These are phyloP conservation scores for Citropsis articulata DNA, from an alignment of 345 rosid genomes.

Conservation along the genomic window DNA sequence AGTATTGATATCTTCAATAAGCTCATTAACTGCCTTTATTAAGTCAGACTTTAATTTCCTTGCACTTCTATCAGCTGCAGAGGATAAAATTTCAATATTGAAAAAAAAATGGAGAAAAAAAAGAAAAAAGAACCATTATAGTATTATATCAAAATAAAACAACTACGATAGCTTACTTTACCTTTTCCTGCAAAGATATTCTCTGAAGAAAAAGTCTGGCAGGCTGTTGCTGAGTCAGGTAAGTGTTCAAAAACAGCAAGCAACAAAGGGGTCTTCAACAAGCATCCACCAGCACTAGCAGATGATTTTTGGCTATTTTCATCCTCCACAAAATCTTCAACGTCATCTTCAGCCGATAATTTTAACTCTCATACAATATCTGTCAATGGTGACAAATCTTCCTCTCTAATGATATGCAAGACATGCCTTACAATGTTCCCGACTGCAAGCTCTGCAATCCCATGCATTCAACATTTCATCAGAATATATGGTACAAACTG, in stretches of 20 bases:
- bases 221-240: conserved; percentile 35
- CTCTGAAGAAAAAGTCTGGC: conserved; percentile 37
- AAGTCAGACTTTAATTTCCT: conserved; percentile 51
- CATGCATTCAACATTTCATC: background rate
- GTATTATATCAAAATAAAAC: background rate
- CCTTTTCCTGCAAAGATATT: conserved; percentile 50
- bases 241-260: conserved; percentile 40
- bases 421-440: conserved; percentile 56
- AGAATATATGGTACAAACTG: background rate
- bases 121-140: background rate
- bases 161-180: conserved; percentile 29
- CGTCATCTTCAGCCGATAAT: conserved; percentile 35
- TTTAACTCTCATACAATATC: conserved; percentile 42
- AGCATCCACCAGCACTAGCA: conserved; percentile 37
- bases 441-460: conserved; percentile 53
- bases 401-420: conserved; percentile 53
- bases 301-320: conserved; percentile 36
- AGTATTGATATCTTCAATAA: conserved; percentile 48
- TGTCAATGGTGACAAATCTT: conserved; percentile 34
- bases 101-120: background rate
- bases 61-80: conserved; percentile 44
- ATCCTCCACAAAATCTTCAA: conserved; percentile 23
- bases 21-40: conserved; percentile 54
- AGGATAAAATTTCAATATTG: background rate
- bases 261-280: conserved; percentile 46